Conservation (phyloP, 176 grass and related monocot genomes). For the Zea mays region DNA sequence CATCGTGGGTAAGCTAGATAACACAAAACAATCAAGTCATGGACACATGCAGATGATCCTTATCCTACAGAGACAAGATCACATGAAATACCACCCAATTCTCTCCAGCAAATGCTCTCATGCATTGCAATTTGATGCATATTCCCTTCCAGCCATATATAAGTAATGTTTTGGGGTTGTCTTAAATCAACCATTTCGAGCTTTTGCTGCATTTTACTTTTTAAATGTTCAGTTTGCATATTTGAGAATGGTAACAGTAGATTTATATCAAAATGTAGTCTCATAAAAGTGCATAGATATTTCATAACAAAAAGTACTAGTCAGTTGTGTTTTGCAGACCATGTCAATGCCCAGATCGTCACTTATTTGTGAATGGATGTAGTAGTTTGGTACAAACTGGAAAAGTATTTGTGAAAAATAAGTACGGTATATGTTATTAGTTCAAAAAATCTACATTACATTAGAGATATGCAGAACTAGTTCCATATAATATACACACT, state of each 20-base stretch:
- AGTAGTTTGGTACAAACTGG: neutral
- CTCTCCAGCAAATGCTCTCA: slow-evolving; percentile 21
- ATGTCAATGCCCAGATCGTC: neutral
- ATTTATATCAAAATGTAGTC: slow-evolving; percentile 1
- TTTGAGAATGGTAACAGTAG: neutral
- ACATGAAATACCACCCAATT: neutral
- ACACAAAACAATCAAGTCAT: slow-evolving; percentile 1
- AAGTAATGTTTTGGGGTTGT: neutral
- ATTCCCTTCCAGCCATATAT: neutral
- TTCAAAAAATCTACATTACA: neutral
- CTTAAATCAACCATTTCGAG: neutral
- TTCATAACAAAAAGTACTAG: neutral
- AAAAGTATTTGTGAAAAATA: neutral
- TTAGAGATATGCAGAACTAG: slow-evolving; percentile 2
- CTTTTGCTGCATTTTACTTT: neutral
- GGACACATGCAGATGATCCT: slow-evolving; percentile 21
- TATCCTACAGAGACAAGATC: slow-evolving; percentile 17
- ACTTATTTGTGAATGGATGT: neutral
- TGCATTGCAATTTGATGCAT: neutral
- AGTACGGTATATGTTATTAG: neutral
- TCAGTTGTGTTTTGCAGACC: neutral
- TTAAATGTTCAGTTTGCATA: neutral
- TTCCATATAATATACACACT: neutral
- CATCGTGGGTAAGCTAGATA: neutral
- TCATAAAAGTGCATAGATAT: neutral